Percentiles rank a stretch among this genome's conserved stretches.
phyloP scores from a whole-genome alignment of 2,329 filamentous ascomycete genomes.

The Aspergillus tanneri region DNA sequence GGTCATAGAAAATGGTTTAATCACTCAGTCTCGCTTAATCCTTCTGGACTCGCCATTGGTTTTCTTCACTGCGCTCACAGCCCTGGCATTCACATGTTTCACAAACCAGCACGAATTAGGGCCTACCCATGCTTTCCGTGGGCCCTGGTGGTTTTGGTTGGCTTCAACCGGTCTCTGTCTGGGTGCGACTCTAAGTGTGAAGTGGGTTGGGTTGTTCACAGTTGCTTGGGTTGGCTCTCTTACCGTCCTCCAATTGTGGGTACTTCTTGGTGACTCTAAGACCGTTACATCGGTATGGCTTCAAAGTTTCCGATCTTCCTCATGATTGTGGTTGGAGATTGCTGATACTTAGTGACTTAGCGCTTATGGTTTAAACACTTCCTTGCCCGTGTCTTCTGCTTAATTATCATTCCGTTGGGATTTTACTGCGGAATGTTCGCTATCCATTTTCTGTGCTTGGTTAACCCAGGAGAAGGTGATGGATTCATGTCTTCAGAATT shows the following conservation, averaged over 20 bases:
- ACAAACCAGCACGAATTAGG: constrained; percentile 96
- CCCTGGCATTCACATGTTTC: constrained; percentile 86
- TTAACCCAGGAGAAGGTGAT: constrained; percentile 94
- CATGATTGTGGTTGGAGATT: not conserved
- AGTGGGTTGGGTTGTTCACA: constrained; percentile 98
- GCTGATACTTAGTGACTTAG: constrained; percentile 37
- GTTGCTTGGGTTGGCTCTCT: constrained; percentile 96
- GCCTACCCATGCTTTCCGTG: constrained; percentile 79
- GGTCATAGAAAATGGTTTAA: constrained; percentile 78
- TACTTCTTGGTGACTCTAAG: constrained; percentile 83
- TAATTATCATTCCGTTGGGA: constrained; percentile 80
- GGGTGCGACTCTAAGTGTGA: constrained; percentile 89
- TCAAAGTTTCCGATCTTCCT: not conserved
- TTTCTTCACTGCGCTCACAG: constrained; percentile 88
- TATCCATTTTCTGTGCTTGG: constrained; percentile 90
- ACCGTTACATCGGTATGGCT: constrained; percentile 71
- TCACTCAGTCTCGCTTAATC: constrained; percentile 93
- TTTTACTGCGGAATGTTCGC: constrained; percentile 98
- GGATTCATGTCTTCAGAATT: constrained; percentile 99
- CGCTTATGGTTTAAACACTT: constrained; percentile 92
- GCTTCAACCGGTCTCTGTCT: constrained; percentile 79
- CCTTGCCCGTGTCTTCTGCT: constrained; percentile 82
- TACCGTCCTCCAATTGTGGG: constrained; percentile 90
- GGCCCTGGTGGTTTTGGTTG: constrained; percentile 98
- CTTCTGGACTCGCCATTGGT: constrained; percentile 94